Percentiles rank a stretch among this genome's conserved stretches.
Conservation (phyloP, 1,284 basidiomycete species). For the Ceratobasidium sp. region DNA sequence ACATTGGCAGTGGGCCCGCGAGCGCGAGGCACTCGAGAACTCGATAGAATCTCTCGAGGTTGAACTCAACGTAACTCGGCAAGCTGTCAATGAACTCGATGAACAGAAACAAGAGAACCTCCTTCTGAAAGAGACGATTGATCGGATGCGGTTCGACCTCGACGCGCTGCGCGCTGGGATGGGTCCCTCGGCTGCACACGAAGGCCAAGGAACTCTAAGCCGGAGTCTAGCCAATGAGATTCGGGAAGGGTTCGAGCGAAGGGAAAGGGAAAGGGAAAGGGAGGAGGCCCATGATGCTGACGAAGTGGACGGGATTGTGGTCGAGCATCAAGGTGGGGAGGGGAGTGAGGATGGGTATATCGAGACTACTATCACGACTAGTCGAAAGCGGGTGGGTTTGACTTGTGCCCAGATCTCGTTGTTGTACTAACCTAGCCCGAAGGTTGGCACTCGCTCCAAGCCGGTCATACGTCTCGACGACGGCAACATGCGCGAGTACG, state of each 20-base stretch:
- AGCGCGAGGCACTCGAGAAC: conserved; percentile 75
- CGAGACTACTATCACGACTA: conserved; percentile 74
- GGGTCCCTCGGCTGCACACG: conserved; percentile 56
- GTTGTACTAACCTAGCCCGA: conserved; percentile 58
- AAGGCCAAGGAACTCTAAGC: conserved; percentile 66
- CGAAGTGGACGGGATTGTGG: conserved; percentile 49
- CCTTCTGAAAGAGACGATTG: conserved; percentile 91
- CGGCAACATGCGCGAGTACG: conserved; percentile 63
- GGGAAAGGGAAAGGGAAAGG: conserved; percentile 52
- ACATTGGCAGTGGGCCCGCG: conserved; percentile 52
- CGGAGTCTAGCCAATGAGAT: conserved; percentile 86
- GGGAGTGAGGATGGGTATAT: conserved; percentile 67
- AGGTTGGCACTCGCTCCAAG: conserved; percentile 65
- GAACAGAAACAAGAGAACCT: conserved; percentile 93
- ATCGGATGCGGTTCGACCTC: conserved; percentile 88
- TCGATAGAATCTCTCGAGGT: conserved; percentile 71
- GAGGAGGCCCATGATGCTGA: conserved; percentile 56
- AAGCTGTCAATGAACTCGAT: conserved; percentile 77
- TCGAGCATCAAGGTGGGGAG: conserved; percentile 59
- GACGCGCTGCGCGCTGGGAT: conserved; percentile 79
- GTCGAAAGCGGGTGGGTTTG: conserved; percentile 72
- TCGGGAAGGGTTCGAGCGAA: conserved; percentile 64
- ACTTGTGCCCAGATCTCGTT: conserved; percentile 37
- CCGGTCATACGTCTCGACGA: conserved; percentile 67
- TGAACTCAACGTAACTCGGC: conserved; percentile 73